phyloP scores from a whole-genome alignment of 805 yeast species.

The Middelhovenomyces tepae region DNA sequence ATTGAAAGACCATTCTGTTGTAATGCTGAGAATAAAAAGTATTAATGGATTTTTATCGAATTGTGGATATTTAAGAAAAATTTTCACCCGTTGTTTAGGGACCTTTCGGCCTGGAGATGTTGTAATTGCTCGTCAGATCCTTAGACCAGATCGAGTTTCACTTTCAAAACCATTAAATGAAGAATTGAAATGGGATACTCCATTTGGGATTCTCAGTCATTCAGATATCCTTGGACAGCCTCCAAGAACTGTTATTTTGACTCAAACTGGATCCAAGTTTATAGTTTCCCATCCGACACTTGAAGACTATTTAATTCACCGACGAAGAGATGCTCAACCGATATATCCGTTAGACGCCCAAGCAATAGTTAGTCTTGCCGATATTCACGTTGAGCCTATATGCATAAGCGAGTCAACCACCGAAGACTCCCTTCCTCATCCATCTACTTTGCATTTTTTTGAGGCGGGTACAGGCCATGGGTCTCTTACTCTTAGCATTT shows the following conservation, averaged over 20 bases:
- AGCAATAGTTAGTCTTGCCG: slow-evolving; percentile 39
- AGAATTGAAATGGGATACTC: slow-evolving; percentile 17
- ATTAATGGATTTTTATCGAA: no score
- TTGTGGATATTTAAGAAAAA: no score
- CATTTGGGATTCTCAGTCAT: slow-evolving; percentile 25
- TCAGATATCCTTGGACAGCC: slow-evolving; percentile 34
- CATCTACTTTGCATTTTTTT: slow-evolving; percentile 32
- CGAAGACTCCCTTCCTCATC: slow-evolving; percentile 3
- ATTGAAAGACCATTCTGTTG: no score
- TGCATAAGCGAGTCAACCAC: slow-evolving; percentile 5
- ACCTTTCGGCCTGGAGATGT: slow-evolving; percentile 28
- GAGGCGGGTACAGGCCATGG: slow-evolving; percentile 55
- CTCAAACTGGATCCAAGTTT: slow-evolving; percentile 24
- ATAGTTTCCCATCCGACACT: slow-evolving; percentile 33
- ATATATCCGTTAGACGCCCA: slow-evolving; percentile 43
- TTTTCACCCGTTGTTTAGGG: no score
- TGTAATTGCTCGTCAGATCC: slow-evolving; percentile 25
- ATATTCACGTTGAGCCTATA: slow-evolving; percentile 32
- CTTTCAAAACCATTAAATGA: slow-evolving; percentile 25
- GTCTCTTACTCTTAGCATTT: slow-evolving; percentile 37
- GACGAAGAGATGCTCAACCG: slow-evolving; percentile 41
- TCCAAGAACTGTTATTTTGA: slow-evolving; percentile 25
- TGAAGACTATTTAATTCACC: slow-evolving; percentile 38
- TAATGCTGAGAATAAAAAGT: no score
- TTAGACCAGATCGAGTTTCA: slow-evolving; percentile 24